Evolutionary conservation across 163 green algal species (phyloP), one percentile per base, ranked within the genome.

Genomic region (Botryococcus braunii): DNA sequence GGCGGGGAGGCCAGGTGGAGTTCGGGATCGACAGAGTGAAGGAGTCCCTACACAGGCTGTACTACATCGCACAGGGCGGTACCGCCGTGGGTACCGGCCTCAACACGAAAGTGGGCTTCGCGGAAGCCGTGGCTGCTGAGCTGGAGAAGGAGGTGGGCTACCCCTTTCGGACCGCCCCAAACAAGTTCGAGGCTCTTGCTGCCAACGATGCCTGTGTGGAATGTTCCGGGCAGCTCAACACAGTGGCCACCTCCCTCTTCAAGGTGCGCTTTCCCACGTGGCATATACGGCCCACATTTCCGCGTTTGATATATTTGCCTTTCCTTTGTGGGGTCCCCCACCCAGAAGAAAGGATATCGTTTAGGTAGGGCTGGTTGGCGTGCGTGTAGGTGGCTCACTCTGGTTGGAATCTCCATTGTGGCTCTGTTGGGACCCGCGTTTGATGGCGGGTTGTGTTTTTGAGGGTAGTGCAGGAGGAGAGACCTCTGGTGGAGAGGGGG

Each of bases 131-230:
- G 32, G 90, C 86, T 5, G 76, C 69, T 36, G 75, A 79, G 50
- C 83, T 98, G 32, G 82, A 88, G 1, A 65, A 71, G 0, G 85
- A 89, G 68, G 97, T 91, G 0, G 91, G 94, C 0, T 69, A 94
- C 37, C 90, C 88, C 9, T 97, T 97, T 66, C 72, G 90, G 0
- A 95, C 89, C 11, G 93, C 93, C 2, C 85, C 85, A 32, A 98
- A 99, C 83, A 98, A 98, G 79, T 99, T 99, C 80, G 93, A 97
- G 75, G 86, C 90, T 5, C 83, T 99, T 40, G 91, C 91, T 2
- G 89, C 89, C 0, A 91, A 98, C 62, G 92, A 98, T 65, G 88
- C 87, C 21, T 56, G 97, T 8, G 90, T 97, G 56, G 83, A 96
- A 71, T 74, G 84, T 43, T 83, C 66, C 38, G 90, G 91, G 5